Evolutionary conservation across 305 asterid species (phyloP).

Genomic region (Coffea humblotiana): DNA sequence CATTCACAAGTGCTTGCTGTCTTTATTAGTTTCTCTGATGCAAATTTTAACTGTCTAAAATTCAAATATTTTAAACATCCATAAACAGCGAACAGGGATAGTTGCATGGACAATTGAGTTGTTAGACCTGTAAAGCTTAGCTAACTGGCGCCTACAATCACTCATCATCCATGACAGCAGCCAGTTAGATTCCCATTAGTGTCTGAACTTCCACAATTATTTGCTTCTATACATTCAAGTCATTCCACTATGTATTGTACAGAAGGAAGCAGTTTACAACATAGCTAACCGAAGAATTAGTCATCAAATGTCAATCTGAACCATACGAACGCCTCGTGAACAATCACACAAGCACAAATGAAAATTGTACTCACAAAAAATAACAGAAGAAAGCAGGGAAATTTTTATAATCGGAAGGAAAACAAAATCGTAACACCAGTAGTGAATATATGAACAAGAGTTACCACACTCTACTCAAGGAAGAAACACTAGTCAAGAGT

Average conservation of each 20-base stretch:
- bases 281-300: neutral
- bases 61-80: neutral
- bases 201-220: no score
- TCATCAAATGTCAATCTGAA: neutral
- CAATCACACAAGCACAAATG: neutral
- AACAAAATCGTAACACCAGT: slow-evolving; percentile 1
- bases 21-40: neutral
- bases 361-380: neutral
- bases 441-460: slow-evolving; percentile 14
- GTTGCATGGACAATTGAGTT: neutral
- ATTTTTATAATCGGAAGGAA: neutral
- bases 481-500: neutral
- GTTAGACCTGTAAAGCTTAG: neutral
- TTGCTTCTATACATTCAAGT: no score
- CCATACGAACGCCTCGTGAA: neutral
- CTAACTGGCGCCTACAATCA: neutral
- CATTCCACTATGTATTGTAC: neutral
- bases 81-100: neutral
- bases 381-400: neutral
- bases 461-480: neutral
- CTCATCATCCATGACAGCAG: neutral
- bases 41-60: neutral
- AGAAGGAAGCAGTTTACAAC: neutral
- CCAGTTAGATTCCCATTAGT: neutral
- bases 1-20: neutral